Conservation (phyloP, 495 filamentous ascomycete species). For the Penicillium salamii region DNA sequence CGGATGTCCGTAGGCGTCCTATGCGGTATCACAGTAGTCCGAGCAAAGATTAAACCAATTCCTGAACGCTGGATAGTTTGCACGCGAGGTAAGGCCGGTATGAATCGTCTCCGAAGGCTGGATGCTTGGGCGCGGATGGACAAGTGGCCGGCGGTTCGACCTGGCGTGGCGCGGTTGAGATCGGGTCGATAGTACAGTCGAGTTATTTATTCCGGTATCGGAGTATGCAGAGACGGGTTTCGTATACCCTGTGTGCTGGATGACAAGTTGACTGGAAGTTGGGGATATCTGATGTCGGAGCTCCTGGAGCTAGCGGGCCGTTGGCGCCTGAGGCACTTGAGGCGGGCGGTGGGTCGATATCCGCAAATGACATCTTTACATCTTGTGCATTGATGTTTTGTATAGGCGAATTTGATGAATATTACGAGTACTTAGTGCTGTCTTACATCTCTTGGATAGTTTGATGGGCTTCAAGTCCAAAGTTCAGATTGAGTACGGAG, state of each 20-base stretch:
- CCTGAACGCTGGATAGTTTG: neutral
- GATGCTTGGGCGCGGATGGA: slow-evolving; percentile 1
- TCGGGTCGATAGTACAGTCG: neutral
- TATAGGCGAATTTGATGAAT: too few relatives aligned
- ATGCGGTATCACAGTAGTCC: neutral
- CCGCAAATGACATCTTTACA: neutral
- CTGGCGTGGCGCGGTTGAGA: neutral
- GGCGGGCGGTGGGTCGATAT: slow-evolving; percentile 18
- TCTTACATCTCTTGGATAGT: neutral
- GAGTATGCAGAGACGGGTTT: too few relatives aligned
- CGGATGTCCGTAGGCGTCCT: neutral
- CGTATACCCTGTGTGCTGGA: neutral
- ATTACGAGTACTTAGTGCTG: neutral
- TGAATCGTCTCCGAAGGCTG: neutral
- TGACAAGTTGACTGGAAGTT: slow-evolving; percentile 5
- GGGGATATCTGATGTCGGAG: slow-evolving; percentile 24
- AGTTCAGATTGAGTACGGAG: slow-evolving; percentile 1
- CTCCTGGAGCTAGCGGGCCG: slow-evolving; percentile 29
- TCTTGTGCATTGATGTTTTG: too few relatives aligned
- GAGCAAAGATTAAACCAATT: neutral
- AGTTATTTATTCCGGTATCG: too few relatives aligned
- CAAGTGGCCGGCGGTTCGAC: slow-evolving; percentile 1
- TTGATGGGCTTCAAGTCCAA: neutral
- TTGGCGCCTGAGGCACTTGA: slow-evolving; percentile 19
- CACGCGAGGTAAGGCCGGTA: neutral